Evolutionary conservation across 176 grass and related monocot genomes (phyloP).

Genomic region (Panicum miliaceum): DNA sequence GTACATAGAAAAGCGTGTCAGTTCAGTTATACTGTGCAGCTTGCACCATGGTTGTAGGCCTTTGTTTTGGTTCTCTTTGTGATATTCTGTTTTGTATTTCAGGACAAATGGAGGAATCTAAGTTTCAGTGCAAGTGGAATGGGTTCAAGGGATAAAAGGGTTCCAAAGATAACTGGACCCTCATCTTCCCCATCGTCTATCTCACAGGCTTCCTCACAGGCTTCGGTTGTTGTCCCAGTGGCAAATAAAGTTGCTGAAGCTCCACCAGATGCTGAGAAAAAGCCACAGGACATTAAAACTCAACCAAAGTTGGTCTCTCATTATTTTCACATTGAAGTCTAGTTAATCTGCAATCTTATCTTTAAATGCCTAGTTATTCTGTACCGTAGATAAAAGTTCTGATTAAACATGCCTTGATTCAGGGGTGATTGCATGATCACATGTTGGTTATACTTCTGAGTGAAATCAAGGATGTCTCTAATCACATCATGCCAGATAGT

Average conservation of each 20-base stretch:
- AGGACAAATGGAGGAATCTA: constrained; percentile 99
- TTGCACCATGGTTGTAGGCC: constrained; percentile 4
- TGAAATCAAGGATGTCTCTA: not conserved
- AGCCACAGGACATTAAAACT: constrained; percentile 54
- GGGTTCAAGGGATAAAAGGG: constrained; percentile 90
- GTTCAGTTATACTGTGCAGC: constrained; percentile 12
- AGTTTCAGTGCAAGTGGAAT: constrained; percentile 85
- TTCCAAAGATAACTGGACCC: constrained; percentile 54
- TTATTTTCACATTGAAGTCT: constrained; percentile 32
- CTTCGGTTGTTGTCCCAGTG: constrained; percentile 34
- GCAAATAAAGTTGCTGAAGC: constrained; percentile 44
- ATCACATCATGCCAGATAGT: constrained; percentile 12
- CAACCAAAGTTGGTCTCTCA: constrained; percentile 52
- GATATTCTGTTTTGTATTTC: constrained; percentile 30
- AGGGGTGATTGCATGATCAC: constrained; percentile 26
- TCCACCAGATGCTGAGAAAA: constrained; percentile 55
- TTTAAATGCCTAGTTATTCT: constrained; percentile 27
- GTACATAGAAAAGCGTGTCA: constrained; percentile 12
- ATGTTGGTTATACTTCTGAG: not conserved
- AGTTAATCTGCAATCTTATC: constrained; percentile 18
- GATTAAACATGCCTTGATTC: constrained; percentile 20
- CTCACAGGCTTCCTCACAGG: constrained; percentile 19
- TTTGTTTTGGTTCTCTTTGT: constrained; percentile 5
- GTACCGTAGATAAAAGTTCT: not conserved
- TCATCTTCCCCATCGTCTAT: constrained; percentile 41